Conservation (phyloP, 2,329 filamentous ascomycete genomes). For the Cladosporium austrohemisphaericum region DNA sequence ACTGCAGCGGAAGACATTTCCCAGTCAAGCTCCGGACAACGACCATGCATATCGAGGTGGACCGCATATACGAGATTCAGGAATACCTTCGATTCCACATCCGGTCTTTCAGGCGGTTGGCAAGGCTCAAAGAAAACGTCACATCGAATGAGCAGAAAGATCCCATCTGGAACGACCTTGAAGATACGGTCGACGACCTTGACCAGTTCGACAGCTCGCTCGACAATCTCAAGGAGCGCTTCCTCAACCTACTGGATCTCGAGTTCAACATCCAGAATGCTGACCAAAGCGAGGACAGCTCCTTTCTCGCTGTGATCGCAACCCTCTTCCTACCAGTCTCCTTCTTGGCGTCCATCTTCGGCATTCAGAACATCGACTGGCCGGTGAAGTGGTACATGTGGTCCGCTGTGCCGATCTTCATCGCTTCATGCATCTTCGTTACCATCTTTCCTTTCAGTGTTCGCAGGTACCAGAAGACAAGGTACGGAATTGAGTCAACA, state of each 20-base stretch:
- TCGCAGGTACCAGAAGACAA: conserved; percentile 24
- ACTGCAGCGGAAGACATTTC: conserved; percentile 32
- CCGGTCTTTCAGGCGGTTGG: conserved; percentile 33
- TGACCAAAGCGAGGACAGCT: conserved; percentile 33
- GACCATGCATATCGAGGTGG: conserved; percentile 27
- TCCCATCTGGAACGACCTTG: conserved; percentile 35
- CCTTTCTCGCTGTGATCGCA: conserved; percentile 33
- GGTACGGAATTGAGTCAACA: conserved; percentile 28
- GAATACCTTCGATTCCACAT: conserved; percentile 36
- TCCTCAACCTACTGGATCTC: conserved; percentile 38
- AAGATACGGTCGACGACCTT: conserved; percentile 35
- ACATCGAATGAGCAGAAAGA: conserved; percentile 30
- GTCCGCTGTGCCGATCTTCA: conserved; percentile 31
- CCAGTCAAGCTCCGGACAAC: conserved; percentile 26
- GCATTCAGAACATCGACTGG: conserved; percentile 34
- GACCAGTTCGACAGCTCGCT: conserved; percentile 34
- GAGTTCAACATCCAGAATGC: conserved; percentile 39
- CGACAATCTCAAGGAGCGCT: conserved; percentile 35
- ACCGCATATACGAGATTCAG: conserved; percentile 35
- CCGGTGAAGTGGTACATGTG: conserved; percentile 33
- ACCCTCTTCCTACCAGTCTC: conserved; percentile 36
- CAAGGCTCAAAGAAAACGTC: conserved; percentile 32
- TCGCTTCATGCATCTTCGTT: conserved; percentile 28
- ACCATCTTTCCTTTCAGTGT: conserved; percentile 28
- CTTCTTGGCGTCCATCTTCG: conserved; percentile 34